phyloP scores from a whole-genome alignment of 1,139 yeast species.

The Schizosaccharomyces versatilis region DNA sequence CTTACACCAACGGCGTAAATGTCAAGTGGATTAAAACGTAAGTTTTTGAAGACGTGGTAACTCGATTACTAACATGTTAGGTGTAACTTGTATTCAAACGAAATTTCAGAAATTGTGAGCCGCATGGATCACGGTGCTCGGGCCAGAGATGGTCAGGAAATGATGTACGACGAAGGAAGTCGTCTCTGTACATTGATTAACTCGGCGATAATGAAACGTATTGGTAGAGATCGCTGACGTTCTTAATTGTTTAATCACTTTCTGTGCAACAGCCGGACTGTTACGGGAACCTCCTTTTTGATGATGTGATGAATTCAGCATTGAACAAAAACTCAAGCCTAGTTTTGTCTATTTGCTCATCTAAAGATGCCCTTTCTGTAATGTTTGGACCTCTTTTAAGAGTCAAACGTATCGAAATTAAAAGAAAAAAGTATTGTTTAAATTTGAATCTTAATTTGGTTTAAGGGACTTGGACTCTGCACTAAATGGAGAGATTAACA shows the following conservation, averaged over 20 bases:
- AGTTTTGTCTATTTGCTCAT: no score
- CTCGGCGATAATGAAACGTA: constrained; percentile 1
- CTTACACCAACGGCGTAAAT: not conserved
- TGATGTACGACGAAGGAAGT: constrained; percentile 1
- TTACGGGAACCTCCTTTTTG: no score
- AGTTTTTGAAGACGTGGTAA: not conserved
- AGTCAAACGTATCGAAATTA: no score
- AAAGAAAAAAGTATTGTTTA: no score
- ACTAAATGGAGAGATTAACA: no score
- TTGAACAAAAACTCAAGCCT: not conserved
- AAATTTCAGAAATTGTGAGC: not conserved
- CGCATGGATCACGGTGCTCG: not conserved
- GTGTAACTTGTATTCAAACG: not conserved
- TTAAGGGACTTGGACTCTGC: no score
- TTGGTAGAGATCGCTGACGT: not conserved
- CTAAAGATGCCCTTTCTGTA: no score
- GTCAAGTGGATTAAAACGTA: constrained; percentile 2
- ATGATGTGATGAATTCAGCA: no score
- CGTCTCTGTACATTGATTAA: not conserved
- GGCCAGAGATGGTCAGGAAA: constrained; percentile 1
- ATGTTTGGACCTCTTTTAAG: no score
- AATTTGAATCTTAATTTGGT: no score
- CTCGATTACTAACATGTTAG: not conserved
- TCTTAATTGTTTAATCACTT: not conserved
- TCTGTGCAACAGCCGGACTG: no score